phyloP scores from a whole-genome alignment of 192 early-diverging fungal species.

The Kappamyces sp. region DNA sequence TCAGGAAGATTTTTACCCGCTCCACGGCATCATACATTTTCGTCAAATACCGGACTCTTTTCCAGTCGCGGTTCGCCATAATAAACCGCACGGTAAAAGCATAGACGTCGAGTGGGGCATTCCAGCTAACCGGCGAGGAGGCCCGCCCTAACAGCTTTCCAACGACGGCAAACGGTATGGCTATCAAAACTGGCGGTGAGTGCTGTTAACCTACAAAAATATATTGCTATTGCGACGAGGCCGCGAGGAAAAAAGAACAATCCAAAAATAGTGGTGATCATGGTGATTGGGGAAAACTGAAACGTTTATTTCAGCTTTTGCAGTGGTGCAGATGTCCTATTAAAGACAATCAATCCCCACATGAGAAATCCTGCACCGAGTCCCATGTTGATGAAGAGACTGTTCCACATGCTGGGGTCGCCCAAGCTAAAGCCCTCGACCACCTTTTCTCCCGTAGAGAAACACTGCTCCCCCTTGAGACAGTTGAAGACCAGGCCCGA shows the following conservation, averaged over 20 bases:
- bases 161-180: conserved; percentile 3
- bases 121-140: conserved; percentile 1
- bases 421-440: conserved; percentile 7
- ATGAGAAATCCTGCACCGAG: conserved; percentile 19
- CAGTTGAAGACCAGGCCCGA: conserved; percentile 28
- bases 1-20: conserved; percentile 4
- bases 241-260: too few relatives aligned
- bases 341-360: conserved; percentile 22
- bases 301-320: conserved; percentile 27
- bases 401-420: conserved; percentile 17
- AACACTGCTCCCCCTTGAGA: conserved; percentile 13
- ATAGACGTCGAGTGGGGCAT: conserved; percentile 2
- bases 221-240: too few relatives aligned
- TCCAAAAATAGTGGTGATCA: too few relatives aligned
- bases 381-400: conserved; percentile 23
- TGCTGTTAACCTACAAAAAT: too few relatives aligned
- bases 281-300: too few relatives aligned
- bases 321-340: conserved; percentile 18
- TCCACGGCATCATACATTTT: conserved; percentile 10
- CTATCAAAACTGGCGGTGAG: conserved; percentile 10
- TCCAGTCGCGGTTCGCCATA: conserved; percentile 14
- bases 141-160: conserved; percentile 1
- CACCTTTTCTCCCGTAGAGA: conserved; percentile 14
- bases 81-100: not conserved
- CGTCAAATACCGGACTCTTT: conserved; percentile 1